A percentile compares a stretch with the other conserved stretches of the same genome.
These are phyloP conservation scores for Yarrowia sp. DNA, from an alignment of 805 yeast genomes.

Conservation along the genomic window DNA sequence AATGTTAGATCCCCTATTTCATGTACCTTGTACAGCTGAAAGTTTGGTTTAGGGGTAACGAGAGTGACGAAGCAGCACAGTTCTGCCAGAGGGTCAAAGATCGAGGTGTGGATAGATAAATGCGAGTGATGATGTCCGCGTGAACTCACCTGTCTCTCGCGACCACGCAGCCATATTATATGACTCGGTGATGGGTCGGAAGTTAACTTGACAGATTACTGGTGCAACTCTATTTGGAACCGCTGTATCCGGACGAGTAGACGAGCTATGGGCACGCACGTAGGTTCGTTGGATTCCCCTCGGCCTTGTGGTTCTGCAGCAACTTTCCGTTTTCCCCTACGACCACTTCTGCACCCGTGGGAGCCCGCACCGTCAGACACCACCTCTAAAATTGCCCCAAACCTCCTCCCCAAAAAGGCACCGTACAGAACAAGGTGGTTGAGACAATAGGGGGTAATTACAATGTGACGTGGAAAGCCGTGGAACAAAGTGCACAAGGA, in stretches of 20 bases:
- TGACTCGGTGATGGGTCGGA: not conserved
- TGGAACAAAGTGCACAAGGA: not conserved
- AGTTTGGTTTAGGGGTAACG: constrained; percentile 13
- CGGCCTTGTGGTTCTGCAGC: not conserved
- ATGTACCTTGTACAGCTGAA: not conserved
- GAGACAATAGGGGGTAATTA: not conserved
- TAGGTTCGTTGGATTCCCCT: not conserved
- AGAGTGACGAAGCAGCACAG: not conserved
- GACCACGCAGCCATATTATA: not conserved
- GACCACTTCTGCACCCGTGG: no score
- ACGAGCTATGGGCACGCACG: not conserved
- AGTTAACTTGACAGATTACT: constrained; percentile 6
- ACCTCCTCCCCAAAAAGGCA: not conserved
- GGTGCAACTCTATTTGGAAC: not conserved
- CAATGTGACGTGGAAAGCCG: not conserved
- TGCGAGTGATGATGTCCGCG: no score
- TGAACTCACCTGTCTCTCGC: no score
- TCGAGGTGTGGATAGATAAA: no score
- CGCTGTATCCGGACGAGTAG: not conserved
- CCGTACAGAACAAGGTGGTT: not conserved
- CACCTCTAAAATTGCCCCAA: not conserved
- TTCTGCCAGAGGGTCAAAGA: no score
- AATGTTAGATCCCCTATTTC: constrained; percentile 12
- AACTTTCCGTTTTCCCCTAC: not conserved
- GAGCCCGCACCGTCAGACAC: no score